A percentile compares a stretch with the other conserved stretches of the same genome.
Evolutionary conservation across 768 basidiomycete genomes (phyloP).

Genomic region (Suillus occidentalis): DNA sequence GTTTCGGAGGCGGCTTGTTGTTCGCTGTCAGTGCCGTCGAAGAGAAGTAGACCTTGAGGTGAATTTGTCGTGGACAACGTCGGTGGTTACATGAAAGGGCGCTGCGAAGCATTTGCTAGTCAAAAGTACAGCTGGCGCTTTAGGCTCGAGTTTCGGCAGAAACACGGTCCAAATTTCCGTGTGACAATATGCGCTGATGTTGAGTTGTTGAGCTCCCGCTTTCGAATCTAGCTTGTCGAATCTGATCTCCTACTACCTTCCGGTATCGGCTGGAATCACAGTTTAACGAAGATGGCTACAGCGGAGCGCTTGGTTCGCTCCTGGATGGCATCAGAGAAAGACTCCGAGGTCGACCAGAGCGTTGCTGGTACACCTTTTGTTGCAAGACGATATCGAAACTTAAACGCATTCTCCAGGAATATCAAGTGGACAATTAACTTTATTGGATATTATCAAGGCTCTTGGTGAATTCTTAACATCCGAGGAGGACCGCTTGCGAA

Average conservation of each 20-base stretch:
- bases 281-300: constrained; percentile 34
- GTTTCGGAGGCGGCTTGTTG: constrained; percentile 13
- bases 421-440: constrained; percentile 52
- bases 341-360: constrained; percentile 57
- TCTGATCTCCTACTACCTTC: constrained; percentile 3
- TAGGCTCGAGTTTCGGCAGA: background rate
- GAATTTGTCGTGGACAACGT: constrained; percentile 22
- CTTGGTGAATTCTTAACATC: constrained; percentile 87
- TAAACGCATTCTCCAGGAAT: constrained; percentile 39
- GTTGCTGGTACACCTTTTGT: constrained; percentile 52
- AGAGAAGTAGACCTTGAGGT: constrained; percentile 24
- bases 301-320: constrained; percentile 61
- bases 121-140: background rate
- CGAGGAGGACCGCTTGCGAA: constrained; percentile 74
- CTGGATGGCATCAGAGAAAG: constrained; percentile 67
- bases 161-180: background rate
- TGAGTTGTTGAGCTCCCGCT: constrained; percentile 1
- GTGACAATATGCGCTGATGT: constrained; percentile 9
- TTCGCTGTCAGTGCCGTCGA: constrained; percentile 20
- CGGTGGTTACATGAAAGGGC: constrained; percentile 18
- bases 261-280: background rate
- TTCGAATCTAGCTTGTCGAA: background rate
- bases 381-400: constrained; percentile 36
- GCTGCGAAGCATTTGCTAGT: constrained; percentile 21
- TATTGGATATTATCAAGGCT: constrained; percentile 81